Conservation (phyloP, 495 filamentous ascomycete genomes). For the Penicillium paradoxum region DNA sequence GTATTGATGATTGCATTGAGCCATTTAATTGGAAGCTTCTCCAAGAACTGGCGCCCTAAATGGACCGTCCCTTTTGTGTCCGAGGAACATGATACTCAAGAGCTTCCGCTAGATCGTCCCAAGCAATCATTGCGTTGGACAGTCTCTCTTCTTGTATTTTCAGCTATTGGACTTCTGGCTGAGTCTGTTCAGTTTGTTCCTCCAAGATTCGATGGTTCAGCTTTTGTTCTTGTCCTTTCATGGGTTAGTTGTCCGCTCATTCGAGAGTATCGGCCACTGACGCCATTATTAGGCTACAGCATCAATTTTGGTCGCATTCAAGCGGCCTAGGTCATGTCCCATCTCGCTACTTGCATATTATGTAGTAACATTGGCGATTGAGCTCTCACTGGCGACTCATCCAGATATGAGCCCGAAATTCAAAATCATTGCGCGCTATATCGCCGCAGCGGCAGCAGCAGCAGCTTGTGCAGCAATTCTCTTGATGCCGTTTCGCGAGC, state of each 20-base stretch:
- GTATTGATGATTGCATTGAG: slow-evolving; percentile 35
- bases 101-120: slow-evolving; percentile 23
- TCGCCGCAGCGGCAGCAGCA: slow-evolving; percentile 40
- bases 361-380: slow-evolving; percentile 30
- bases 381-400: slow-evolving; percentile 36
- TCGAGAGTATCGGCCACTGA: slow-evolving; percentile 6
- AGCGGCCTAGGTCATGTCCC: slow-evolving; percentile 45
- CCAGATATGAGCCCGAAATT: slow-evolving; percentile 14
- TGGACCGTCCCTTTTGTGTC: slow-evolving; percentile 49
- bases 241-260: slow-evolving; percentile 40
- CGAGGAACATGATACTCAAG: slow-evolving; percentile 32
- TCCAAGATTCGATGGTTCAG: slow-evolving; percentile 18
- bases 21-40: slow-evolving; percentile 26
- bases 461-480: slow-evolving; percentile 49
- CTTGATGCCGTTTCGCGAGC: slow-evolving; percentile 67
- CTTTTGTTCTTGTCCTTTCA: slow-evolving; percentile 32
- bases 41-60: slow-evolving; percentile 34
- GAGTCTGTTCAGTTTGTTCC: slow-evolving; percentile 38
- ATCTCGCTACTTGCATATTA: slow-evolving; percentile 33
- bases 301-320: slow-evolving; percentile 40
- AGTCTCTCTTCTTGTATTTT: slow-evolving; percentile 36
- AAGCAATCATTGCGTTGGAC: slow-evolving; percentile 30
- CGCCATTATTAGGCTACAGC: slow-evolving; percentile 34
- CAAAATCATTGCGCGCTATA: slow-evolving; percentile 35
- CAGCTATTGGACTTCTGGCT: slow-evolving; percentile 34